These are phyloP conservation scores for Pythium dissotocum DNA, from an alignment of 352 stramenopile species.

Conservation along the genomic window DNA sequence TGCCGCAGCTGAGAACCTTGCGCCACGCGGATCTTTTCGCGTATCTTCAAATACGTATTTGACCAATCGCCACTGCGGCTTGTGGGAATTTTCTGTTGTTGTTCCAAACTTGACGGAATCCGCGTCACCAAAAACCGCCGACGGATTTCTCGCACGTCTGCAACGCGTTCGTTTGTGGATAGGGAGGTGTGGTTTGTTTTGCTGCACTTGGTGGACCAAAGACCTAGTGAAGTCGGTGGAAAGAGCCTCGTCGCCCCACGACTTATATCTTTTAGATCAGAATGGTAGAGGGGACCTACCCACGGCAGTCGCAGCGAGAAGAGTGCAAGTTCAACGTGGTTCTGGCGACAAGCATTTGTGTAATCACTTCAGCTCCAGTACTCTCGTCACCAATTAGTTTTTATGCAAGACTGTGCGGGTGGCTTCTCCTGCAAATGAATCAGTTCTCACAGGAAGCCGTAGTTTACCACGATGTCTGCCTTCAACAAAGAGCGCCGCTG, in stretches of 20 bases:
- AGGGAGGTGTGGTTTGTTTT: neutral
- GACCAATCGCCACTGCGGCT: neutral
- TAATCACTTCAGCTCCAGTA: too few species aligned
- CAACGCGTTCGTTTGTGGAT: neutral
- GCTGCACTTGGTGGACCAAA: constrained; percentile 3
- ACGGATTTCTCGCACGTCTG: neutral
- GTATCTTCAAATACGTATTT: neutral
- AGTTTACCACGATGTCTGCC: neutral
- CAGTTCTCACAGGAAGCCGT: neutral
- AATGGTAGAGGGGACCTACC: too few species aligned
- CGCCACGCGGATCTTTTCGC: neutral
- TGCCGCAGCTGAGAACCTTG: neutral
- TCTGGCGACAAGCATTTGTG: neutral
- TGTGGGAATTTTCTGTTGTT: constrained; percentile 1
- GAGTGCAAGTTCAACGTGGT: neutral
- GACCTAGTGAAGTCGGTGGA: neutral
- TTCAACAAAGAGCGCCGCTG: neutral
- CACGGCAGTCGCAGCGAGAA: neutral
- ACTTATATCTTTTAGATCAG: too few species aligned
- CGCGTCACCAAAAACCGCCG: neutral
- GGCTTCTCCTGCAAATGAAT: neutral
- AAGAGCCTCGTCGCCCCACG: neutral
- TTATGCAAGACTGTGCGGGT: too few species aligned
- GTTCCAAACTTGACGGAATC: neutral
- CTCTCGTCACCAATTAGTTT: too few species aligned